Base-by-base conservation (phyloP, 805 yeast genomes). In the Barnettozyma vustinii region DNA sequence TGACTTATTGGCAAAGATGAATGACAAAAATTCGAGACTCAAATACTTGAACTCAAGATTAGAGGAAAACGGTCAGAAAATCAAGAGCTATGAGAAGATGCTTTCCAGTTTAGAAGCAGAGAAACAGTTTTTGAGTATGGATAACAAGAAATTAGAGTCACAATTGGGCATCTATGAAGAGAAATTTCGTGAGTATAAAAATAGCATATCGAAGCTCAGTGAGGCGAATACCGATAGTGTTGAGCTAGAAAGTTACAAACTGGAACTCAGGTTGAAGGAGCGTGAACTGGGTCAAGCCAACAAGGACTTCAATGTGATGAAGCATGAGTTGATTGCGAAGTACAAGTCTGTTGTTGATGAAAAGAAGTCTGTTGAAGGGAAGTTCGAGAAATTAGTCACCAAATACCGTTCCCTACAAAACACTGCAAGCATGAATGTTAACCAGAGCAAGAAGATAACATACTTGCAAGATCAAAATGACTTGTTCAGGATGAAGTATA, bases 401-500 rank as follows among this genome's bases (percentile, higher is more conserved):
- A 56, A 53, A 45, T 52, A 63, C 19, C 56, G 63, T 9, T 54
- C 57, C 27, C 49, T 66, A 3, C 60, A 58, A 33, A 57, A 61
- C 27, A 61, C 68, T 15, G 49, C 60, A 2, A 57, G 60, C 12
- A 62, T 61, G 4, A 52, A 54, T 19, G 12, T 21, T 5, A 39
- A 9, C 13, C 54, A 65, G 20, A 60, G 65, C n/a, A 37, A 46
- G 20, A 42, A 53, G 18, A 55, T 68, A 13, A 19, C 43, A 3
- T 37, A 37, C 10, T 58, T 70, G 32, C 69, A 70, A 41, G 66
- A 67, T 43, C 78, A 77, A 57, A 62, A 71, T 52, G 71, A 71
- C 32, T 69, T 74, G 48, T 75, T 72, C 60, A 72, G 66, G 54
- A 72, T 79, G 46, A 76, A 73, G 55, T 63, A 77, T 42, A 71